A percentile compares a stretch with the other conserved stretches of the same genome.
phyloP scores from a whole-genome alignment of 2,329 filamentous ascomycete species.

The Fragosphaeria purpurea region DNA sequence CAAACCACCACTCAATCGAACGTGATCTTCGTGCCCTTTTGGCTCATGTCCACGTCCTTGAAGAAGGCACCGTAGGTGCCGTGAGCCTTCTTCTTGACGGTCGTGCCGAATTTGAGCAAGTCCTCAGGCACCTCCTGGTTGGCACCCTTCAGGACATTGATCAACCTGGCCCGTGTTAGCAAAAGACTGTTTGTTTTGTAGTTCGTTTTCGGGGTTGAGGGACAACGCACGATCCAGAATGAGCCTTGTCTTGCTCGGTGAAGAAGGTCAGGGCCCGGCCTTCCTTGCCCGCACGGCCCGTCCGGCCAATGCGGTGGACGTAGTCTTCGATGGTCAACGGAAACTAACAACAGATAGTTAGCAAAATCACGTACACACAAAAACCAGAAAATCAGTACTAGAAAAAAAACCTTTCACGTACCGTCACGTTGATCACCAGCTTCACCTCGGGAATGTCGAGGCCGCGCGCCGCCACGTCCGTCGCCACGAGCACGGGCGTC shows the following conservation, averaged over 20 bases:
- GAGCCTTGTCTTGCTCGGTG: slow-evolving; percentile 85
- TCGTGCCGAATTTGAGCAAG: slow-evolving; percentile 90
- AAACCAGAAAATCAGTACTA: no score
- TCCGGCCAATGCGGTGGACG: slow-evolving; percentile 92
- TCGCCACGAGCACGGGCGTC: slow-evolving; percentile 81
- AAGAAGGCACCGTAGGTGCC: slow-evolving; percentile 92
- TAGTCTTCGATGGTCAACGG: slow-evolving; percentile 95
- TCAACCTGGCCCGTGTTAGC: slow-evolving; percentile 44
- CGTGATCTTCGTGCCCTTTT: slow-evolving; percentile 83
- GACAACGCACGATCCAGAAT: slow-evolving; percentile 70
- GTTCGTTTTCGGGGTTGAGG: neutral
- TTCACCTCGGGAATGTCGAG: slow-evolving; percentile 94
- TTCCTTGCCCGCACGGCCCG: slow-evolving; percentile 81
- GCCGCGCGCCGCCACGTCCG: slow-evolving; percentile 89
- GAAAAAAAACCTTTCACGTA: slow-evolving; percentile 23
- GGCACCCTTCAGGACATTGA: slow-evolving; percentile 91
- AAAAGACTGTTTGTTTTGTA: neutral
- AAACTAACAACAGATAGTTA: slow-evolving; percentile 43
- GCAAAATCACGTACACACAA: no score
- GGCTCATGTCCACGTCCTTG: slow-evolving; percentile 76
- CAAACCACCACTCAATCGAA: slow-evolving; percentile 51
- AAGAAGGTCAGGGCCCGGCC: slow-evolving; percentile 89
- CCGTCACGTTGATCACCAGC: slow-evolving; percentile 84
- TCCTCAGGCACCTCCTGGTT: slow-evolving; percentile 85
- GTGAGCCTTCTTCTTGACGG: slow-evolving; percentile 98